phyloP scores from a whole-genome alignment of 139 green algal species.

The Diplosphaera chodatii region DNA sequence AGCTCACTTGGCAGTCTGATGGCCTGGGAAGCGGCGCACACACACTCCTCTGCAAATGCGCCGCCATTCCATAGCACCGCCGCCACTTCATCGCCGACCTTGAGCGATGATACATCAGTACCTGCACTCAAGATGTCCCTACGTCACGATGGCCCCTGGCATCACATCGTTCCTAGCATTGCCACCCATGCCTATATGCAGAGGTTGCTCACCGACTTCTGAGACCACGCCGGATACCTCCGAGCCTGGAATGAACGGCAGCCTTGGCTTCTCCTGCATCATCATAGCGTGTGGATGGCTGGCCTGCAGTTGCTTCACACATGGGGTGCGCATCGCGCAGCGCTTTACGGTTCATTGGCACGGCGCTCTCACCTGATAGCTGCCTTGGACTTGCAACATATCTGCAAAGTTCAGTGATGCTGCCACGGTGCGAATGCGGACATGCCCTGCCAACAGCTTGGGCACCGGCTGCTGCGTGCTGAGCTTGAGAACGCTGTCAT shows the following conservation, averaged over 20 bases:
- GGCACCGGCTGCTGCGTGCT: constrained; percentile 4
- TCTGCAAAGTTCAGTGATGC: constrained; percentile 73
- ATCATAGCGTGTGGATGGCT: no score
- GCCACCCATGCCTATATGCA: no score
- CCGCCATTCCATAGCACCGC: constrained; percentile 27
- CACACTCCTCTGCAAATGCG: constrained; percentile 65
- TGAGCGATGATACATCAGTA: constrained; percentile 44
- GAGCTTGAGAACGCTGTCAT: constrained; percentile 5
- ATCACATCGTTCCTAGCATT: no score
- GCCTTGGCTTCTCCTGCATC: constrained; percentile 58
- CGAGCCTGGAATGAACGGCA: constrained; percentile 77
- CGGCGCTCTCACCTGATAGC: constrained; percentile 36
- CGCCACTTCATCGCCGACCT: constrained; percentile 52
- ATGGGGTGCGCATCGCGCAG: neutral
- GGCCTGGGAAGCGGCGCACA: constrained; percentile 12
- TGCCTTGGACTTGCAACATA: constrained; percentile 45
- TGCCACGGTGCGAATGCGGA: constrained; percentile 38
- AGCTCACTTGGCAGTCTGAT: neutral
- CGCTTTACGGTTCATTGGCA: no score
- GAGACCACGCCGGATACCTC: constrained; percentile 68
- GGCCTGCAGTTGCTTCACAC: no score
- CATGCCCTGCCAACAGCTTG: constrained; percentile 12
- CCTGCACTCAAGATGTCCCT: no score
- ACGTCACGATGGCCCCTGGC: no score
- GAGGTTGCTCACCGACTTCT: constrained; percentile 32